phyloP scores from a whole-genome alignment of 495 filamentous ascomycete species.

The Cryomyces antarcticus region DNA sequence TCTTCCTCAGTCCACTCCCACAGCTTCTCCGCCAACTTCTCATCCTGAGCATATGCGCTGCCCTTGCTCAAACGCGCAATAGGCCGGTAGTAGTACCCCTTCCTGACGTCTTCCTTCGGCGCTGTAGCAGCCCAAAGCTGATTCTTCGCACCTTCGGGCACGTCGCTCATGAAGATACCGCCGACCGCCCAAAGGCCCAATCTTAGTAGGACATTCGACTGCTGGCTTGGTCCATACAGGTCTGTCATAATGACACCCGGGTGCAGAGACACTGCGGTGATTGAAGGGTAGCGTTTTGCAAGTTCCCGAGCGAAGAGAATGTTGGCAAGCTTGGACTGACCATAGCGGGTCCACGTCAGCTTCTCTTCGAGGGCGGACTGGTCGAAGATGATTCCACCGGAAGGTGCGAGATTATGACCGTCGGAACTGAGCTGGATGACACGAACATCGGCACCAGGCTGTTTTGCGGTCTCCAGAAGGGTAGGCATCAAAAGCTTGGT shows the following conservation, averaged over 20 bases:
- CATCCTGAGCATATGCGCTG: conserved; percentile 11
- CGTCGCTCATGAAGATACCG: conserved; percentile 3
- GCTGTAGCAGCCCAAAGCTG: conserved; percentile 23
- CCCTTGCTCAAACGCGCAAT: conserved; percentile 16
- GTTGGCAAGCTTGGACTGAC: conserved; percentile 48
- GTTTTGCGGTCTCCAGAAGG: conserved; percentile 29
- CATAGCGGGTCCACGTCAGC: conserved; percentile 33
- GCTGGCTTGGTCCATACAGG: conserved; percentile 5
- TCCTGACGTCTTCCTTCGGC: conserved; percentile 16
- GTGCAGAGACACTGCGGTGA: conserved; percentile 23
- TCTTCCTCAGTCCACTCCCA: conserved; percentile 28
- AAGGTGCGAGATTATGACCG: conserved; percentile 15
- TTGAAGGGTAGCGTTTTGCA: conserved; percentile 26
- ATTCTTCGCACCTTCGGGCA: conserved; percentile 17
- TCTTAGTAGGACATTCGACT: neutral
- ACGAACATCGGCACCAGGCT: conserved; percentile 20
- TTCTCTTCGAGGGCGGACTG: conserved; percentile 10
- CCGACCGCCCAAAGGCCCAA: neutral
- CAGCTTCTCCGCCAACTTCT: conserved; percentile 15
- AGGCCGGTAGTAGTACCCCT: conserved; percentile 21
- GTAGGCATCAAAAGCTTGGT: conserved; percentile 39
- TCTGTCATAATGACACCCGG: conserved; percentile 23
- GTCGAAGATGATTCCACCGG: conserved; percentile 10
- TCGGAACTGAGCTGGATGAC: conserved; percentile 26
- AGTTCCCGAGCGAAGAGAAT: conserved; percentile 42